phyloP scores from a whole-genome alignment of 345 rosid species.

The Eucalyptus cloeziana region DNA sequence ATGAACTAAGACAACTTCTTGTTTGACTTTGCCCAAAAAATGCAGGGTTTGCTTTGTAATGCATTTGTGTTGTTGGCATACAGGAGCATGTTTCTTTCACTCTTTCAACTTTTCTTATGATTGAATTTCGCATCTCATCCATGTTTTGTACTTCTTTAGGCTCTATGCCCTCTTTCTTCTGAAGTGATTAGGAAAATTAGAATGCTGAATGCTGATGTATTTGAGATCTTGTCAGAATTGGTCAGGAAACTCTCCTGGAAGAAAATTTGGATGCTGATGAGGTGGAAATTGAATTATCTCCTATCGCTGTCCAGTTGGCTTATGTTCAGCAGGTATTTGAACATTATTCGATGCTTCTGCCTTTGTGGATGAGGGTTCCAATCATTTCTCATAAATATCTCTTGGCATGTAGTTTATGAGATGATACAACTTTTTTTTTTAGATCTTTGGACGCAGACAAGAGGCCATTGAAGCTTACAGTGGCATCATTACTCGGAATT shows the following conservation, averaged over 20 bases:
- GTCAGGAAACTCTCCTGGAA: slow-evolving; percentile 79
- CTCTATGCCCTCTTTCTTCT: not conserved
- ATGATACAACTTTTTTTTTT: not conserved
- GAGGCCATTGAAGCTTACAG: slow-evolving; percentile 57
- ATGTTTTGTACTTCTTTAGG: not conserved
- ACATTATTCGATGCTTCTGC: not conserved
- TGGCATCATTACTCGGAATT: slow-evolving; percentile 49
- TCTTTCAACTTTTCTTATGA: not conserved
- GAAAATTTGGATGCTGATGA: slow-evolving; percentile 70
- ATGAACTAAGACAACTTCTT: not conserved
- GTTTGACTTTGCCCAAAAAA: not conserved
- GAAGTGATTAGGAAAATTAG: not conserved
- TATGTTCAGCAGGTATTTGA: slow-evolving; percentile 63
- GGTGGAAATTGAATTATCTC: slow-evolving; percentile 83
- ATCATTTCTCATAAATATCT: not conserved
- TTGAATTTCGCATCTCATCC: not conserved
- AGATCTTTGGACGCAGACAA: slow-evolving; percentile 58
- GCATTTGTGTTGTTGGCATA: not conserved
- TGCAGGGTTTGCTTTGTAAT: not conserved
- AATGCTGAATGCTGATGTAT: not conserved
- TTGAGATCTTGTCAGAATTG: slow-evolving; percentile 36
- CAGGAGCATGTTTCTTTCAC: not conserved
- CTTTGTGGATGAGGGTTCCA: not conserved
- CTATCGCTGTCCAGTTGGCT: slow-evolving; percentile 78
- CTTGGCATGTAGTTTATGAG: not conserved